These are phyloP conservation scores for Echeveria elegans DNA, from an alignment of 164 flowering plant genomes.

Conservation along the genomic window DNA sequence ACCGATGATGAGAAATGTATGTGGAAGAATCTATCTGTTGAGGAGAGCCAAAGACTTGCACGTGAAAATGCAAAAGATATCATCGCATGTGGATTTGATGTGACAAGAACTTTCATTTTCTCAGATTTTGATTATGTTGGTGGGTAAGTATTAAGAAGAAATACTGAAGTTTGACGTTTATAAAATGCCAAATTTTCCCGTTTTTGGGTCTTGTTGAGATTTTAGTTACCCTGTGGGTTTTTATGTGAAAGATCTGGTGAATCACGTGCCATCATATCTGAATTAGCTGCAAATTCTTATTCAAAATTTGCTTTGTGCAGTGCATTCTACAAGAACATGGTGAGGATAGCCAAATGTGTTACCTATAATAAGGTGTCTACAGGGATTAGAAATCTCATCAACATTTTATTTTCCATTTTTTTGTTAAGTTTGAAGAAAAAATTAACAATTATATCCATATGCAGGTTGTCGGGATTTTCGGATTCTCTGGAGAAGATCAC, in stretches of 20 bases:
- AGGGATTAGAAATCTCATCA: not conserved
- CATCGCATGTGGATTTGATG: slow-evolving; percentile 97
- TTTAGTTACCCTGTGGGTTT: not conserved
- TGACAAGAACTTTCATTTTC: slow-evolving; percentile 81
- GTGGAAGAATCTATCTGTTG: slow-evolving; percentile 89
- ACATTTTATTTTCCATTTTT: not conserved
- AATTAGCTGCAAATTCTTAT: not conserved
- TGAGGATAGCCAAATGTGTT: slow-evolving; percentile 74
- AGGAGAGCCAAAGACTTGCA: slow-evolving; percentile 84
- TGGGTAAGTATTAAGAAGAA: slow-evolving; percentile 47
- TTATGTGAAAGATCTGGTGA: not conserved
- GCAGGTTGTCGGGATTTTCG: slow-evolving; percentile 88
- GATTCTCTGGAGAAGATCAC: slow-evolving; percentile 84
- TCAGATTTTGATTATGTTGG: slow-evolving; percentile 88
- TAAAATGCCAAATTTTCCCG: not conserved
- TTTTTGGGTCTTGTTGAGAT: not conserved
- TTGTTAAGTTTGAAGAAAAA: not conserved
- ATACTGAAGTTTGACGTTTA: too few relatives aligned
- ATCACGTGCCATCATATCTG: not conserved
- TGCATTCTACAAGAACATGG: slow-evolving; percentile 85
- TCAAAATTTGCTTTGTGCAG: slow-evolving; percentile 28
- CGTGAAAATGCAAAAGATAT: slow-evolving; percentile 97
- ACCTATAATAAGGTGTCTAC: slow-evolving; percentile 69
- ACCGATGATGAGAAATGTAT: slow-evolving; percentile 97
- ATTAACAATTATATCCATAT: slow-evolving; percentile 1